Conservation (phyloP, 148 eudicot genomes). For the Persicaria tinctoria region DNA sequence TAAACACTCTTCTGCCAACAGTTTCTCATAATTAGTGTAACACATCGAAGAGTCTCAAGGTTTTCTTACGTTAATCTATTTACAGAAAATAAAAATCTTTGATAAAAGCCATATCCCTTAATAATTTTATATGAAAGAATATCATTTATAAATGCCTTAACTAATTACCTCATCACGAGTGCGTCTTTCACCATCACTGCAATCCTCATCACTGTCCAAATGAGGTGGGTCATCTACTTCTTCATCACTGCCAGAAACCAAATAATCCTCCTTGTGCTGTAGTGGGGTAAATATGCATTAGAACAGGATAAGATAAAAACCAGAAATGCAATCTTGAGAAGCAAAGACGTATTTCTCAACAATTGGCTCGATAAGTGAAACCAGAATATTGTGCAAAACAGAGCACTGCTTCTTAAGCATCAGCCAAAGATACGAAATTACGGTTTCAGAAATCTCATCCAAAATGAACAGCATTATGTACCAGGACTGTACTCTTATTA, state of each 20-base stretch:
- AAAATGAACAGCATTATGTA: not conserved
- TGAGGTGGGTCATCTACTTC: conserved; percentile 75
- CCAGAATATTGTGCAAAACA: not conserved
- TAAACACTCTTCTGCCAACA: not conserved
- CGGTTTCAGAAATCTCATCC: not conserved
- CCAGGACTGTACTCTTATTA: not conserved
- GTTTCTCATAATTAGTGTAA: not conserved
- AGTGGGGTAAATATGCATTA: not conserved
- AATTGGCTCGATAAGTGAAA: not conserved
- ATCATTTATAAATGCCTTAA: not conserved
- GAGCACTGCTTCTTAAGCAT: not conserved
- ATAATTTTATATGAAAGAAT: not conserved
- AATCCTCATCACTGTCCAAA: conserved; percentile 77
- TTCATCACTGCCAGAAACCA: conserved; percentile 91
- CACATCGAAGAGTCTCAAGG: no score
- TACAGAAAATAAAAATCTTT: not conserved
- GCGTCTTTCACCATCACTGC: conserved; percentile 43
- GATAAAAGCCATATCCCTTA: not conserved
- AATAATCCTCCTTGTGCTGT: conserved; percentile 73
- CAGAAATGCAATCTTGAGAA: not conserved
- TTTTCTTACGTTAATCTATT: not conserved
- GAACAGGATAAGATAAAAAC: not conserved
- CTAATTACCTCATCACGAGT: conserved; percentile 72
- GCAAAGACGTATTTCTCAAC: not conserved
- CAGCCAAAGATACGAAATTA: not conserved